phyloP scores from a whole-genome alignment of 345 rosid genomes.

The Lepidium sativum region DNA sequence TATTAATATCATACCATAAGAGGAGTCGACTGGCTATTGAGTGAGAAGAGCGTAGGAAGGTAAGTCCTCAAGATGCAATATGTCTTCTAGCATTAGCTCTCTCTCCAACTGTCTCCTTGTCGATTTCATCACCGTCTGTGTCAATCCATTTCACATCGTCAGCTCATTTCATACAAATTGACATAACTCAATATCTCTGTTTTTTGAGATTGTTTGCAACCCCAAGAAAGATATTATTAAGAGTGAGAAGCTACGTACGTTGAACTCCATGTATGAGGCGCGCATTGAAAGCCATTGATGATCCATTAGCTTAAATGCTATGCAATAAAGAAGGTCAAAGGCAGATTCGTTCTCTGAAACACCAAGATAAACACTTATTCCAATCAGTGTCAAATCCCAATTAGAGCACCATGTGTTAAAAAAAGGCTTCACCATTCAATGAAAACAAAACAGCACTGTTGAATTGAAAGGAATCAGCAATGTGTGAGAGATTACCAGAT shows the following conservation, averaged over 20 bases:
- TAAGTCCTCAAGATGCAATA: slow-evolving; percentile 64
- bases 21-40: slow-evolving; percentile 1
- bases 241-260: slow-evolving; percentile 35
- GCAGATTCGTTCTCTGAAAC: slow-evolving; percentile 78
- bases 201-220: not conserved
- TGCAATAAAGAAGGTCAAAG: slow-evolving; percentile 91
- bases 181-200: not conserved
- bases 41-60: slow-evolving; percentile 70
- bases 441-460: not conserved
- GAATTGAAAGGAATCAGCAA: not conserved
- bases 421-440: not conserved
- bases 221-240: not conserved
- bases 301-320: slow-evolving; percentile 97
- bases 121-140: slow-evolving; percentile 71
- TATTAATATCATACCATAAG: not conserved
- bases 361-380: not conserved
- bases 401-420: not conserved
- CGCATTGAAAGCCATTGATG: slow-evolving; percentile 92
- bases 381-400: not conserved
- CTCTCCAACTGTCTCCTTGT: slow-evolving; percentile 88
- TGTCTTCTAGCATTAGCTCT: slow-evolving; percentile 77
- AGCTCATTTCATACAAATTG: not conserved
- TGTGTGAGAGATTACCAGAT: slow-evolving; percentile 44
- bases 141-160: no score
- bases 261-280: slow-evolving; percentile 99